Conservation (phyloP, 805 yeast genomes). For the Hanseniaspora lindneri region DNA sequence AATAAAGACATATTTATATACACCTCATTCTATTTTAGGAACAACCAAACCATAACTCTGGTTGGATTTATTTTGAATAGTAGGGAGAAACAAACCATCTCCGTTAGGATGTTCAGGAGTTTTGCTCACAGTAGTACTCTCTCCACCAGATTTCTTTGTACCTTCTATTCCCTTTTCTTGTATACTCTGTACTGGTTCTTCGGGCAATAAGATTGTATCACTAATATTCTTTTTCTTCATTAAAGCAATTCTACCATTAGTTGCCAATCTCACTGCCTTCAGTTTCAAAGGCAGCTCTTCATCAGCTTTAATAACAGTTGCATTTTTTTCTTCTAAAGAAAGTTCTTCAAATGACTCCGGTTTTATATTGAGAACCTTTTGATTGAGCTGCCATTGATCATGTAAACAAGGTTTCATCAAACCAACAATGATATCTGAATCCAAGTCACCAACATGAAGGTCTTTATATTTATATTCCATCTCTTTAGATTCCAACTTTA, state of each 20-base stretch:
- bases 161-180: not conserved
- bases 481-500: conserved; percentile 53
- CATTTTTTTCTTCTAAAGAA: conserved; percentile 25
- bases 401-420: conserved; percentile 45
- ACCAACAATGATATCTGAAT: conserved; percentile 38
- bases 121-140: not conserved
- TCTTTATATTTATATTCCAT: conserved; percentile 41
- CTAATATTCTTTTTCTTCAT: conserved; percentile 52
- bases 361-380: conserved; percentile 26
- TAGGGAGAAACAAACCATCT: conserved; percentile 3
- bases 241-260: conserved; percentile 70
- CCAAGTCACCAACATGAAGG: conserved; percentile 41
- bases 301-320: conserved; percentile 60
- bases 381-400: conserved; percentile 34
- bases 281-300: conserved; percentile 75
- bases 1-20: not conserved
- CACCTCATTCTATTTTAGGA: not conserved
- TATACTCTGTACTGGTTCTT: conserved; percentile 19
- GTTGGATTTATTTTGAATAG: not conserved
- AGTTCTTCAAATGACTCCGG: conserved; percentile 26
- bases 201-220: conserved; percentile 43
- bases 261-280: conserved; percentile 68
- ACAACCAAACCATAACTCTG: not conserved
- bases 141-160: not conserved
- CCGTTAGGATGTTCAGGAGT: not conserved